A percentile compares a stretch with the other conserved stretches of the same genome.
Conservation (phyloP, 1,284 basidiomycete species). For the Irpex sp. region DNA sequence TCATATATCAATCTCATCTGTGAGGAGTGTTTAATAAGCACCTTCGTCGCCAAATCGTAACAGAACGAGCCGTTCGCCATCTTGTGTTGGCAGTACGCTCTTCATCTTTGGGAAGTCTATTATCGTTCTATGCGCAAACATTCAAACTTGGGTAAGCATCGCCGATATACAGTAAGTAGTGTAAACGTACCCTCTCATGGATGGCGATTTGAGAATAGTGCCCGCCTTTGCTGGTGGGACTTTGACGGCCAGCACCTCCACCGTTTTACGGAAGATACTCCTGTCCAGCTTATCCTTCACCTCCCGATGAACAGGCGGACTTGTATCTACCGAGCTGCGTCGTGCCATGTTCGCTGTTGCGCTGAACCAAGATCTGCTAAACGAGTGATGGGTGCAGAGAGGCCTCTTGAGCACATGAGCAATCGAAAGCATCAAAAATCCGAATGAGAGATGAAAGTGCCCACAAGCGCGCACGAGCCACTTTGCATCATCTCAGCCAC, state of each 20-base stretch:
- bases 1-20: too few species aligned
- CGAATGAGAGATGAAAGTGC: not conserved
- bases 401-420: not conserved
- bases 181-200: slow-evolving; percentile 55
- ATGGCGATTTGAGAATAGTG: slow-evolving; percentile 49
- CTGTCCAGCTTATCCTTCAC: slow-evolving; percentile 54
- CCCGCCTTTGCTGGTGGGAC: slow-evolving; percentile 58
- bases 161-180: not conserved
- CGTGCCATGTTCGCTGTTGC: slow-evolving; percentile 16
- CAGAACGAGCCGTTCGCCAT: slow-evolving; percentile 55
- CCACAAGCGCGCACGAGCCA: not conserved
- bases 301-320: slow-evolving; percentile 48
- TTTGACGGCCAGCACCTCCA: slow-evolving; percentile 66
- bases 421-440: slow-evolving; percentile 1
- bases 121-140: slow-evolving; percentile 35
- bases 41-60: slow-evolving; percentile 58
- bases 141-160: not conserved
- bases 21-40: slow-evolving; percentile 25
- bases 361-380: not conserved
- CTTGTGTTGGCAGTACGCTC: slow-evolving; percentile 52
- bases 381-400: not conserved
- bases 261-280: slow-evolving; percentile 54
- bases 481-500: not conserved
- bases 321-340: slow-evolving; percentile 39
- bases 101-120: slow-evolving; percentile 68